Percentiles rank a stretch among this genome's conserved stretches.
Conservation (phyloP, 495 filamentous ascomycete genomes). For the Bacidia gigantensis region DNA sequence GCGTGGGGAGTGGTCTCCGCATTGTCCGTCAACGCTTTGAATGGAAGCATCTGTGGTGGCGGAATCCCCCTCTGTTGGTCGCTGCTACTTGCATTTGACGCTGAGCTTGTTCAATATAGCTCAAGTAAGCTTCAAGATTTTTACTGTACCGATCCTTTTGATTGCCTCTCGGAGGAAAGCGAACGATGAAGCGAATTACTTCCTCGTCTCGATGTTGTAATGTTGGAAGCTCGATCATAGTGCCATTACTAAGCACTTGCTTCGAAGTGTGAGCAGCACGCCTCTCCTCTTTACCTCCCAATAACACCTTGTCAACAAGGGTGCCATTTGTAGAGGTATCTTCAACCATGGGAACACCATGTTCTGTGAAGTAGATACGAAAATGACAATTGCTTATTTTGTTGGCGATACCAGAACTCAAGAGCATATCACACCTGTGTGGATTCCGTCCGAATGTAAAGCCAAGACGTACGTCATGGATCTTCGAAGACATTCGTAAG, state of each 20-base stretch:
- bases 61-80: background rate
- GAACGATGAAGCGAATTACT: conserved; percentile 61
- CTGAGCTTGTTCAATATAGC: conserved; percentile 14
- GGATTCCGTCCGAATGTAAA: conserved; percentile 76
- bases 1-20: conserved; percentile 3
- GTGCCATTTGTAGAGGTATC: conserved; percentile 91
- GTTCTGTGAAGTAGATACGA: conserved; percentile 69
- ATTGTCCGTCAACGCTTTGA: conserved; percentile 3
- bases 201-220: conserved; percentile 30
- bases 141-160: conserved; percentile 41
- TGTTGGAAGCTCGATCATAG: conserved; percentile 56
- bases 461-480: conserved; percentile 49
- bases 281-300: conserved; percentile 34
- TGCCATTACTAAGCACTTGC: conserved; percentile 57
- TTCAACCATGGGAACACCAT: conserved; percentile 75
- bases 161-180: conserved; percentile 61
- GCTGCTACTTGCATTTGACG: conserved; percentile 13
- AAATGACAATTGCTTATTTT: conserved; percentile 82
- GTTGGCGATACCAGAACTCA: conserved; percentile 35
- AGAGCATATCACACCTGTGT: conserved; percentile 58
- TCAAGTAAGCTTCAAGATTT: conserved; percentile 44
- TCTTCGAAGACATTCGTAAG: conserved; percentile 57
- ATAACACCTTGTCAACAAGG: conserved; percentile 53
- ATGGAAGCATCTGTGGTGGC: background rate
- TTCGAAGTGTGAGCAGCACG: conserved; percentile 17